Percentiles rank a stretch among this genome's conserved stretches.
These are phyloP conservation scores for Neohortaea acidophila DNA, from an alignment of 495 filamentous ascomycete species.

Conservation along the genomic window DNA sequence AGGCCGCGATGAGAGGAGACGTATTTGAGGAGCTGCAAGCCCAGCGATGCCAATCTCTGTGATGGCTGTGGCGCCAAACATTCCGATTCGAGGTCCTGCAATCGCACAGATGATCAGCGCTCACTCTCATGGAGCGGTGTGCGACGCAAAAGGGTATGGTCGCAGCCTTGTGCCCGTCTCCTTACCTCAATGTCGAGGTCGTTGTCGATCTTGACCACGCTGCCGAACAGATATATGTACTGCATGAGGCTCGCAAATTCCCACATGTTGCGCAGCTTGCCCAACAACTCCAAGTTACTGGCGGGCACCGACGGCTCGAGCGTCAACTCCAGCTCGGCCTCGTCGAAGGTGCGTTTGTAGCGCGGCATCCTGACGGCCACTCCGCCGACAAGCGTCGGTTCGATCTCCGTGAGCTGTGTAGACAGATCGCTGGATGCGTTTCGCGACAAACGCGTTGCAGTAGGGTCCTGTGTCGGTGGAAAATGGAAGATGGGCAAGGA, in stretches of 20 bases:
- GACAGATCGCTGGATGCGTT: too few species aligned
- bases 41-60: conserved; percentile 59
- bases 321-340: conserved; percentile 14
- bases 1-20: conserved; percentile 87
- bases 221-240: conserved; percentile 79
- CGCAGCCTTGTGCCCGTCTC: too few species aligned
- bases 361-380: conserved; percentile 15
- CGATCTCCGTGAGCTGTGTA: too few species aligned
- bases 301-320: conserved; percentile 5
- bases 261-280: conserved; percentile 69
- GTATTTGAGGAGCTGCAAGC: conserved; percentile 78
- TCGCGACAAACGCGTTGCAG: too few species aligned
- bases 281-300: conserved; percentile 10
- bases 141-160: not conserved
- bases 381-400: too few species aligned
- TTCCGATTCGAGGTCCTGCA: conserved; percentile 76
- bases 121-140: not conserved
- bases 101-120: not conserved
- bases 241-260: conserved; percentile 91
- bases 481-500: too few species aligned
- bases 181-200: conserved; percentile 72
- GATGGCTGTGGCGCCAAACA: conserved; percentile 64
- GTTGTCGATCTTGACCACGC: conserved; percentile 74
- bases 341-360: conserved; percentile 15
- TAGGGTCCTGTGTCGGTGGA: too few species aligned